Percentiles rank a stretch among this genome's conserved stretches.
Evolutionary conservation across 2,329 filamentous ascomycete species (phyloP).

Genomic region (Zymoseptoria brevis): DNA sequence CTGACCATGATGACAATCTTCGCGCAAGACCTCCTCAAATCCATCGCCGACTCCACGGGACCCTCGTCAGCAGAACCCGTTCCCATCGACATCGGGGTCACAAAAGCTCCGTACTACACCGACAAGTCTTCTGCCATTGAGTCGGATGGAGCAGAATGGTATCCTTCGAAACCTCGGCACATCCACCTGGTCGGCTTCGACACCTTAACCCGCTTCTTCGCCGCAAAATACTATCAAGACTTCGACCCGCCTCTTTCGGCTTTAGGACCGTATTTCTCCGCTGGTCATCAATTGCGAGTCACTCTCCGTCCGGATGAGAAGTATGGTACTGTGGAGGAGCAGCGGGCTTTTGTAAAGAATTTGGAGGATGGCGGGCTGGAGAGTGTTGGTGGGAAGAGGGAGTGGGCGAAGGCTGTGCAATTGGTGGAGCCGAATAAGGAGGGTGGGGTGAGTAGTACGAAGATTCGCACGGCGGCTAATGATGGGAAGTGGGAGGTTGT

Average conservation of each 20-base stretch:
- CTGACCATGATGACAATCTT: conserved; percentile 66
- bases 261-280: conserved; percentile 55
- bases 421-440: conserved; percentile 48
- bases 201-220: conserved; percentile 64
- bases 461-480: conserved; percentile 51
- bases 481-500: conserved; percentile 42
- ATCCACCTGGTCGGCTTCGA: conserved; percentile 69
- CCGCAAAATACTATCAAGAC: conserved; percentile 64
- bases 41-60: conserved; percentile 6
- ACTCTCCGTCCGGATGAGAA: conserved; percentile 54
- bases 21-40: conserved; percentile 45
- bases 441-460: conserved; percentile 50
- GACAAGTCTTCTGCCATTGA: conserved; percentile 59
- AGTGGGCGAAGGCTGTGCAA: conserved; percentile 55
- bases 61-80: conserved; percentile 28
- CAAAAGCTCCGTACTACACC: conserved; percentile 64
- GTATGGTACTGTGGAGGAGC: conserved; percentile 51
- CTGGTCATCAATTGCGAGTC: conserved; percentile 53
- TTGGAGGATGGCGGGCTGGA: conserved; percentile 43
- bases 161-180: conserved; percentile 40
- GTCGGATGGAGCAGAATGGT: conserved; percentile 28
- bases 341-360: conserved; percentile 46
- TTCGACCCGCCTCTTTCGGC: conserved; percentile 42
- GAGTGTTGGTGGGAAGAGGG: conserved; percentile 45
- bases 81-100: conserved; percentile 59